A percentile compares a stretch with the other conserved stretches of the same genome.
Evolutionary conservation across 2,329 filamentous ascomycete species (phyloP).

Genomic region (Xylariales sp.): DNA sequence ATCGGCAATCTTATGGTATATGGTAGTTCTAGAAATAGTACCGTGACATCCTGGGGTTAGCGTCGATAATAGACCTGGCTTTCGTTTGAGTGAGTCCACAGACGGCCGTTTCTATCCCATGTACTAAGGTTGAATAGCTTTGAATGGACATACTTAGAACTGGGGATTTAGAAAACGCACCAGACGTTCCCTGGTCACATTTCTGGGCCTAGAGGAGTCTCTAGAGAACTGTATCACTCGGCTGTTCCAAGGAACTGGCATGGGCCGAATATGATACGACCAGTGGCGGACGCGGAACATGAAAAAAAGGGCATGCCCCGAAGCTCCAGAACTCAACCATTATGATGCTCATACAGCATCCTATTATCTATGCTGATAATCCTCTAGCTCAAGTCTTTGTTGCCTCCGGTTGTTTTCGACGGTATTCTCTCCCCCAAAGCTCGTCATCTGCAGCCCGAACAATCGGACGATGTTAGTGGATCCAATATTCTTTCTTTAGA

Average conservation of each 20-base stretch:
- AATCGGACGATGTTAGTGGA: neutral
- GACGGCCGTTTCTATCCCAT: neutral
- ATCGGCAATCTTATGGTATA: slow-evolving; percentile 24
- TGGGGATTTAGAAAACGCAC: slow-evolving; percentile 9
- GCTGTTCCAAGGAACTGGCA: neutral
- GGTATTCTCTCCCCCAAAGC: neutral
- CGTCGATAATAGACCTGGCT: slow-evolving; percentile 10
- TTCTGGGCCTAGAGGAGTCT: slow-evolving; percentile 26
- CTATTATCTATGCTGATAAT: neutral
- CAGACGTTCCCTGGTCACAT: slow-evolving; percentile 7
- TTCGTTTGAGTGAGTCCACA: slow-evolving; percentile 9
- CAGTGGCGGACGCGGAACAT: neutral
- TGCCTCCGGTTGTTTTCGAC: neutral
- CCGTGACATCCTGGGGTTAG: slow-evolving; percentile 14
- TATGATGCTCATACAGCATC: neutral
- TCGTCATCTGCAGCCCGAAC: neutral
- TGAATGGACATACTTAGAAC: slow-evolving; percentile 11
- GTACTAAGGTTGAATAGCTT: neutral
- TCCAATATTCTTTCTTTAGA: neutral
- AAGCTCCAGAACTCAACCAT: neutral
- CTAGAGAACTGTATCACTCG: slow-evolving; percentile 13
- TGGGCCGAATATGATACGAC: neutral
- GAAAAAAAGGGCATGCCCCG: neutral
- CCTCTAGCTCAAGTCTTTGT: neutral
- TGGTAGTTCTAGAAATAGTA: slow-evolving; percentile 24